Percentiles rank a stretch among this genome's conserved stretches.
Evolutionary conservation across 1,139 yeast species (phyloP).

Genomic region (Yamadazyma diospyri): DNA sequence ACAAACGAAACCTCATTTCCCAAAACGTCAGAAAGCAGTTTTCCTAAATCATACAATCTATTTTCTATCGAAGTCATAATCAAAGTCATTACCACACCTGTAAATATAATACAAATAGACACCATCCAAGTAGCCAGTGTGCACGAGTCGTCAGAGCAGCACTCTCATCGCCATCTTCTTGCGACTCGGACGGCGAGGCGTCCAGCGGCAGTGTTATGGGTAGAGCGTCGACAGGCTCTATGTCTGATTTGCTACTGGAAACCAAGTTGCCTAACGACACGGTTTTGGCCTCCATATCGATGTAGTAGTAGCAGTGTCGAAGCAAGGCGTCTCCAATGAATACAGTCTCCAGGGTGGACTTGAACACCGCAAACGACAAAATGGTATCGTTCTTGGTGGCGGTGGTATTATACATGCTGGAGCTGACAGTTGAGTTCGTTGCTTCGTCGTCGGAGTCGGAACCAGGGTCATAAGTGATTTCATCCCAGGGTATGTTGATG

Average conservation of each 20-base stretch:
- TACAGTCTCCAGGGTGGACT: background rate
- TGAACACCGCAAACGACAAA: background rate
- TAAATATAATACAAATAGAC: background rate
- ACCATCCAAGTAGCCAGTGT: slow-evolving; percentile 1
- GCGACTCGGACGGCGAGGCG: slow-evolving; percentile 3
- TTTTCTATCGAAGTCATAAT: background rate
- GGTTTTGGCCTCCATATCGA: slow-evolving; percentile 4
- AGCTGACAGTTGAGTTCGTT: background rate
- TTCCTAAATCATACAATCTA: background rate
- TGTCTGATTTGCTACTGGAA: background rate
- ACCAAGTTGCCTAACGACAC: slow-evolving; percentile 3
- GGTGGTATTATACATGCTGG: too few species aligned
- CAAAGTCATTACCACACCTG: slow-evolving; percentile 1
- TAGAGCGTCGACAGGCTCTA: slow-evolving; percentile 1
- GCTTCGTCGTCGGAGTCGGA: background rate
- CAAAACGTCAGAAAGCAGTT: slow-evolving; percentile 1
- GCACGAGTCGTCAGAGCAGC: background rate
- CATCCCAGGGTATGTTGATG: slow-evolving; percentile 3
- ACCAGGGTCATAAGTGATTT: background rate
- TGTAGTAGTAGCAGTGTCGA: background rate
- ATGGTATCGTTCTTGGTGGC: background rate
- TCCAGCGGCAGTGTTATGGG: background rate
- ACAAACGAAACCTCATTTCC: slow-evolving; percentile 1
- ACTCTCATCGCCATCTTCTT: slow-evolving; percentile 3
- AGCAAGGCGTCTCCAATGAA: slow-evolving; percentile 4